A percentile compares a stretch with the other conserved stretches of the same genome.
phyloP scores from a whole-genome alignment of 768 basidiomycete species.

The Mycena filopes region DNA sequence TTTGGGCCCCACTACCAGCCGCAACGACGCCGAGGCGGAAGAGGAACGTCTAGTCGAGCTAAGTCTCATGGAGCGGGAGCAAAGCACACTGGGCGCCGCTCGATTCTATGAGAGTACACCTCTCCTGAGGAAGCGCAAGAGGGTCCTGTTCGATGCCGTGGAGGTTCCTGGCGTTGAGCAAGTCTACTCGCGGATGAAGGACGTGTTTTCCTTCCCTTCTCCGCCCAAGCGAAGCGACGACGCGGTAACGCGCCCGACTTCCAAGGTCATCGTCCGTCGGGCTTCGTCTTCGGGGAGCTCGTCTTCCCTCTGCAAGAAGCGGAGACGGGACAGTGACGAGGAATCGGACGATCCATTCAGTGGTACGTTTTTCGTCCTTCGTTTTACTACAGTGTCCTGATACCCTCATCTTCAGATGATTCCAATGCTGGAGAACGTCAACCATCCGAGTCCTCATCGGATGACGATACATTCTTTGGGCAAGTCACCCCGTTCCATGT shows the following conservation, averaged over 20 bases:
- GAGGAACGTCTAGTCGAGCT: slow-evolving; percentile 32
- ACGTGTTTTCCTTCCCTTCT: neutral
- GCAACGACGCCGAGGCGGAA: slow-evolving; percentile 35
- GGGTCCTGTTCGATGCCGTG: slow-evolving; percentile 63
- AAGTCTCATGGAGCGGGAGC: slow-evolving; percentile 26
- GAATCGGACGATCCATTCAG: slow-evolving; percentile 26
- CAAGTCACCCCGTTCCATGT: slow-evolving; percentile 79
- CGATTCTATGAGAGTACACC: slow-evolving; percentile 27
- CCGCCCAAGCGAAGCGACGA: slow-evolving; percentile 6
- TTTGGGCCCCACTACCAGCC: slow-evolving; percentile 13
- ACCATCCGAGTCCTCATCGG: slow-evolving; percentile 56
- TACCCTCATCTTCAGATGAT: slow-evolving; percentile 5
- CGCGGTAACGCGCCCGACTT: slow-evolving; percentile 25
- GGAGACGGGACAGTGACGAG: slow-evolving; percentile 20
- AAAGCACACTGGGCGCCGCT: neutral
- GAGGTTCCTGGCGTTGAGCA: slow-evolving; percentile 53
- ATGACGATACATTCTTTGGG: slow-evolving; percentile 71
- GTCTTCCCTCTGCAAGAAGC: slow-evolving; percentile 19
- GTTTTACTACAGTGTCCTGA: slow-evolving; percentile 16
- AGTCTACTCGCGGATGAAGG: slow-evolving; percentile 29
- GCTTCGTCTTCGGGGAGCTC: neutral
- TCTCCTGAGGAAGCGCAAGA: slow-evolving; percentile 55
- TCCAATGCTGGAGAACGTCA: neutral
- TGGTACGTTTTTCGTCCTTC: slow-evolving; percentile 14
- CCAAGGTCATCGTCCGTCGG: slow-evolving; percentile 20